A percentile compares a stretch with the other conserved stretches of the same genome.
Evolutionary conservation across 345 rosid genomes (phyloP).

Genomic region (Populus euphratica): DNA sequence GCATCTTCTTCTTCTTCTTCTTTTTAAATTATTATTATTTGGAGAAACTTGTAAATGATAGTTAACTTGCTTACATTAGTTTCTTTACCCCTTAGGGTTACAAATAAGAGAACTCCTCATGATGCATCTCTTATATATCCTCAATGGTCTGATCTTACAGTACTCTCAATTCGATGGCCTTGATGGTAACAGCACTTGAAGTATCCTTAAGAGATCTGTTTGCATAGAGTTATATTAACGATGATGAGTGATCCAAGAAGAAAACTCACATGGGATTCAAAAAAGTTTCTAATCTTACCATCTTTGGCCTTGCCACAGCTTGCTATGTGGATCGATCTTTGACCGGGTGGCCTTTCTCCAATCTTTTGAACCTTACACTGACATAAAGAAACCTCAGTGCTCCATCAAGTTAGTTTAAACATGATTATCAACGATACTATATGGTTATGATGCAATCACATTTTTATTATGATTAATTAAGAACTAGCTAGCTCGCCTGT

Average conservation of each 20-base stretch:
- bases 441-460: too few species aligned
- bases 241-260: constrained; percentile 11
- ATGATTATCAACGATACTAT: too few species aligned
- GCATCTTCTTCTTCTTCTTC: too few species aligned
- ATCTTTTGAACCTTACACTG: not conserved
- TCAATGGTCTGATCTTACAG: not conserved
- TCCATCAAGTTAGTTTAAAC: too few species aligned
- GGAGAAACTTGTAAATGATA: too few species aligned
- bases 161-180: not conserved
- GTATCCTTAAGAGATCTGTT: not conserved
- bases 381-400: not conserved
- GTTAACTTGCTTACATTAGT: too few species aligned
- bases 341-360: not conserved
- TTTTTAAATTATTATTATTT: too few species aligned
- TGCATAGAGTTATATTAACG: not conserved
- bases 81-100: not conserved
- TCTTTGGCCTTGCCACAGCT: not conserved
- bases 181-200: not conserved
- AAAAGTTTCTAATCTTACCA: not conserved
- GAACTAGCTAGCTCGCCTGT: too few species aligned
- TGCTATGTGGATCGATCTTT: not conserved
- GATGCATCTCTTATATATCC: not conserved
- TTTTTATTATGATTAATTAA: too few species aligned
- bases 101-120: not conserved
- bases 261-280: not conserved